These are phyloP conservation scores for Erodium moschatum DNA, from an alignment of 441 rosid genomes.

Conservation along the genomic window DNA sequence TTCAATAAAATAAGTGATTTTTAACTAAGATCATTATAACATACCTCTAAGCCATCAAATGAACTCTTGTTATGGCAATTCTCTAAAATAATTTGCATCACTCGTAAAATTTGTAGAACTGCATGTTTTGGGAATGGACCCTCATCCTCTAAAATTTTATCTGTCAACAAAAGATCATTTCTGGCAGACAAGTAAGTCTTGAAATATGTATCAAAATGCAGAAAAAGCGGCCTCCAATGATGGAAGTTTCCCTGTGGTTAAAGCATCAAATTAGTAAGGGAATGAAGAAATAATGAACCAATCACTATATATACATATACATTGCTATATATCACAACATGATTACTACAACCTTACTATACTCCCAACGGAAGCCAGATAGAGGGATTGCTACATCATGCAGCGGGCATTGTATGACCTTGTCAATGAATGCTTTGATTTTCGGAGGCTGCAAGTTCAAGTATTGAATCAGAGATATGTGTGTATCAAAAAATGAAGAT, in stretches of 20 bases:
- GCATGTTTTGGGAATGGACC: conserved; percentile 70
- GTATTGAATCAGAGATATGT: neutral
- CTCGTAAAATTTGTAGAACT: conserved; percentile 76
- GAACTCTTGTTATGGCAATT: conserved; percentile 87
- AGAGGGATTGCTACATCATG: conserved; percentile 96
- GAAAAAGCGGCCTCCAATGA: conserved; percentile 97
- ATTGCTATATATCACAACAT: no score
- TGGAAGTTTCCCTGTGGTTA: conserved; percentile 84
- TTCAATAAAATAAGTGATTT: no score
- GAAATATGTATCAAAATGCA: conserved; percentile 86
- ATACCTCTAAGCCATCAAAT: conserved; percentile 93
- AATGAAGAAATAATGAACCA: no score
- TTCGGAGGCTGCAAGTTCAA: conserved; percentile 65
- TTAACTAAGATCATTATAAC: conserved; percentile 12
- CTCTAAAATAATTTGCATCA: conserved; percentile 84
- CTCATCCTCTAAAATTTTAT: conserved; percentile 58
- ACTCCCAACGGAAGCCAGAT: conserved; percentile 94
- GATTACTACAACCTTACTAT: conserved; percentile 58
- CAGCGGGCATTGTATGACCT: conserved; percentile 92
- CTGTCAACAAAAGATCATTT: conserved; percentile 73
- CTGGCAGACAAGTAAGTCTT: conserved; percentile 70
- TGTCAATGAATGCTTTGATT: conserved; percentile 78
- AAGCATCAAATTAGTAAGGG: conserved; percentile 27
- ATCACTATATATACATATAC: neutral
- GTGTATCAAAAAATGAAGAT: neutral